phyloP scores from a whole-genome alignment of 768 basidiomycete genomes.

The Mycena maculata region DNA sequence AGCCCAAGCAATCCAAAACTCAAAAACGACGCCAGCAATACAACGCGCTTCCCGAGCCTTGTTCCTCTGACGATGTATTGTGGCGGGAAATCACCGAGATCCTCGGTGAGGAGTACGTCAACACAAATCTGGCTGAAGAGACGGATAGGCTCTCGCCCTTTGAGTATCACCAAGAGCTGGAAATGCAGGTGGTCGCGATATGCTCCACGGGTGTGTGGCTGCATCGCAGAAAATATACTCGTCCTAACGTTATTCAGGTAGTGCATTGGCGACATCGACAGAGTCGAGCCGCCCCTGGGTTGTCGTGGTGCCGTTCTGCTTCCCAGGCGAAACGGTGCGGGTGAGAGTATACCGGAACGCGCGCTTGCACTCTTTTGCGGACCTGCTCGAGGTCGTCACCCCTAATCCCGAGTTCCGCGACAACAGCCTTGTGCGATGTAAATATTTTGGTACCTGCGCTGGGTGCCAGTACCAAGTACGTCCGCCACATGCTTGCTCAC shows the following conservation, averaged over 20 bases:
- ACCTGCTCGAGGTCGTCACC: conserved; percentile 71
- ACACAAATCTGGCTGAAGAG: conserved; percentile 59
- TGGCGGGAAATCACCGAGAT: conserved; percentile 76
- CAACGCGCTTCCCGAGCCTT: conserved; percentile 66
- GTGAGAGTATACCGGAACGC: conserved; percentile 78
- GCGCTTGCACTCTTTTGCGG: conserved; percentile 80
- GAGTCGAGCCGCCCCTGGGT: conserved; percentile 75
- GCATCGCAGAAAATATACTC: background rate
- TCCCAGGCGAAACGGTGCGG: conserved; percentile 85
- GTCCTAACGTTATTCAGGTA: conserved; percentile 55
- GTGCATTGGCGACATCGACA: conserved; percentile 69
- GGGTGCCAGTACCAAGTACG: conserved; percentile 95
- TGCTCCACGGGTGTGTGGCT: conserved; percentile 67
- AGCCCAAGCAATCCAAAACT: conserved; percentile 33
- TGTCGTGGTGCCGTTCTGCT: conserved; percentile 82
- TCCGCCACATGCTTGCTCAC: background rate
- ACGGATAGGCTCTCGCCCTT: conserved; percentile 72
- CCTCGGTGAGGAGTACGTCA: conserved; percentile 70
- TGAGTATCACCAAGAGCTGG: conserved; percentile 67
- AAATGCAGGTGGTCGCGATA: conserved; percentile 72
- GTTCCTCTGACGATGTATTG: conserved; percentile 80
- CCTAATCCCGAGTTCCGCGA: conserved; percentile 79
- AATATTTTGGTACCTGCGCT: conserved; percentile 89
- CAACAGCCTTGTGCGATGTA: conserved; percentile 73
- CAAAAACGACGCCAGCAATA: conserved; percentile 50